Evolutionary conservation across 1,139 yeast genomes (phyloP), one percentile per base, ranked within the genome.

Genomic region (Komagataea norvegica): DNA sequence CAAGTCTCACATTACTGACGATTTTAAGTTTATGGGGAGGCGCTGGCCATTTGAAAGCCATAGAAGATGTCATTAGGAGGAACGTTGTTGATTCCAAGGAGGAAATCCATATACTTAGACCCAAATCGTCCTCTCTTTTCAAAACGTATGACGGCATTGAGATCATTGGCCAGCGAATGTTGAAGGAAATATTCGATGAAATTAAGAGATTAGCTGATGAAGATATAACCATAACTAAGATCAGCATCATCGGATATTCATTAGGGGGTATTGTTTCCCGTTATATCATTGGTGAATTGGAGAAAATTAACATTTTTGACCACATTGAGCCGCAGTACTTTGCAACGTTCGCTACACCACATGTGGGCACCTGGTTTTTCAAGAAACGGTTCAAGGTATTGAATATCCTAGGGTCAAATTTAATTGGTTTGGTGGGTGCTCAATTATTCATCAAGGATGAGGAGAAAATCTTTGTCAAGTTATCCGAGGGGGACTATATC

Each of bases 301-400:
- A 72, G 35, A 70, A 67, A 21, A 48, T 71, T 43, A 71, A 70
- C 0, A 68, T 79, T 43, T 86, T 86, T 49, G 70, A 77, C 3
- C 52, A 52, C 3, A 73, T 86, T 14, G 64, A 71, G 46, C 95
- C 95, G 0, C 62, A 73, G 3, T 64, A 77, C 36, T 82, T 81
- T 54, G 70, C 88, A 13, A 84, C 95, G 0, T 82, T 88, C 65
- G 96, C 96, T 2, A 80, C 95, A 2, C 97, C 97, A 1, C 96
- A 89, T 61, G 65, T 86, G 7, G 96, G 96, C 1, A 72, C 83
- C 10, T 70, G 69, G 31, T 71, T 68, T 49, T 65, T 64, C 38
- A 54, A 57, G 30, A 59, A 64, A 9, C 59, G 66, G 9, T 42
- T 69, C 9, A 51, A 56, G 11, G 36, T 74, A 1, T 63, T 84